Evolutionary conservation across 108 stramenopile species (phyloP).

Genomic region (Seminavis robusta): DNA sequence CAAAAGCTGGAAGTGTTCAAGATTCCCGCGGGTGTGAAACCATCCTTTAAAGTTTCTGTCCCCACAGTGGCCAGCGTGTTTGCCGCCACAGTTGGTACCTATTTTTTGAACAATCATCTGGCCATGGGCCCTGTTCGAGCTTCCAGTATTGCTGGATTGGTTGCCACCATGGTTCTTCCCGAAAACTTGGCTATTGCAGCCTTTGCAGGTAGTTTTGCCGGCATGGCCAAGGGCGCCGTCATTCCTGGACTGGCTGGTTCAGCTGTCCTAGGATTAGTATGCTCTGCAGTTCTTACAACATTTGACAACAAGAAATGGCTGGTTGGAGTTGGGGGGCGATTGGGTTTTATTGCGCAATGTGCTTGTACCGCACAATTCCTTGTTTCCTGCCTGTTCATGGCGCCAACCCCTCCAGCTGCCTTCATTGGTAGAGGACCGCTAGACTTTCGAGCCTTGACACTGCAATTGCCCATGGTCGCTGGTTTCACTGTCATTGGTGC

Average conservation of each 20-base stretch:
- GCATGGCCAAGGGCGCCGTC: conserved; percentile 15
- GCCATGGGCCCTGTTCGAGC: conserved; percentile 5
- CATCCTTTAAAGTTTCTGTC: too few species aligned
- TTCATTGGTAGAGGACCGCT: too few species aligned
- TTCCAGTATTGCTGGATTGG: conserved; percentile 1
- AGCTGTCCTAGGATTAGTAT: conserved; percentile 4
- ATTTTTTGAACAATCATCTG: conserved; percentile 11
- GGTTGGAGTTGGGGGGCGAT: conserved; percentile 14
- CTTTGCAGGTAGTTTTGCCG: conserved; percentile 11
- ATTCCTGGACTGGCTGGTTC: conserved; percentile 3
- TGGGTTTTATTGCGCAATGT: conserved; percentile 18
- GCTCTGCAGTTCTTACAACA: neutral
- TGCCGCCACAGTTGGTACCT: conserved; percentile 7
- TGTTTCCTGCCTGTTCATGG: neutral
- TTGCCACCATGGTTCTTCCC: conserved; percentile 2
- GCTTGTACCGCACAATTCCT: conserved; percentile 19
- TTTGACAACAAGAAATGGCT: conserved; percentile 19
- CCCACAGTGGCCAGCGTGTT: conserved; percentile 9
- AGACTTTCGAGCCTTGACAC: too few species aligned
- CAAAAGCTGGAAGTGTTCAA: too few species aligned
- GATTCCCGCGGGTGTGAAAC: too few species aligned
- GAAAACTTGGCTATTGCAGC: conserved; percentile 8
- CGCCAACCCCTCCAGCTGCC: neutral
- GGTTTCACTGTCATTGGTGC: conserved; percentile 11
- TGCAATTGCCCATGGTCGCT: neutral